Base-by-base conservation (phyloP, 805 yeast genomes). In the Candida sonorensis region DNA sequence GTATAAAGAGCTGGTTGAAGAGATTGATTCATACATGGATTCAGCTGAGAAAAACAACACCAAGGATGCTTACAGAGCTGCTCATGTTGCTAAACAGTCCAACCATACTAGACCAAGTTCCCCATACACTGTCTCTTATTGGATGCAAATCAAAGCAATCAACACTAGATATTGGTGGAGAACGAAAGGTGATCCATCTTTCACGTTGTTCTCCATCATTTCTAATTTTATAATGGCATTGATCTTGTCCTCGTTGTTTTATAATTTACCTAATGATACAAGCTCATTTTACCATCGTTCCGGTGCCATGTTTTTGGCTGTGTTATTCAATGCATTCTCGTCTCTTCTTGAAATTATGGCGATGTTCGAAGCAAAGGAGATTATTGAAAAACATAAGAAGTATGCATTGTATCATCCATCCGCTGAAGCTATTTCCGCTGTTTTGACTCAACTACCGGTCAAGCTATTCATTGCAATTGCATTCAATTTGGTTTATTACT, bases 401-500 rank as follows among this genome's bases (percentile, higher is more conserved):
- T 77, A 73, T 44, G 72, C 79, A 11, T 60, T 78, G 59, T 76
- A 72, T 51, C 71, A 77, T 38, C 75, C 77, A 12, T 68, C 83
- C 14, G 81, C 81, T 17, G 83, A 77, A 53, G 70, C 79, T 8
- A 41, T 78, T 27, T 73, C 80, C 7, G 66, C 66, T 37, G 68
- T 72, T 42, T 48, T 77, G 22, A 66, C 77, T 27, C 77, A 73
- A 46, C 51, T 75, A 31, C 84, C 83, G 3, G 61, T 69, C 26
- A 74, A 76, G 45, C 55, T 72, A 26, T 44, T 70, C 55, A 69
- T 75, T 12, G 62, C 69, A 32, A 32, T 72, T 23, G 50, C 69
- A 29, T 61, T 76, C 40, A 66, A 74, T 0, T 37, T 72, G 34
- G 53, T 63, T 16, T 26, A 50, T n/a, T 75, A 75, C 48, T 77